Evolutionary conservation across 2,329 filamentous ascomycete genomes (phyloP).

Genomic region (Sordariomycetes sp.): DNA sequence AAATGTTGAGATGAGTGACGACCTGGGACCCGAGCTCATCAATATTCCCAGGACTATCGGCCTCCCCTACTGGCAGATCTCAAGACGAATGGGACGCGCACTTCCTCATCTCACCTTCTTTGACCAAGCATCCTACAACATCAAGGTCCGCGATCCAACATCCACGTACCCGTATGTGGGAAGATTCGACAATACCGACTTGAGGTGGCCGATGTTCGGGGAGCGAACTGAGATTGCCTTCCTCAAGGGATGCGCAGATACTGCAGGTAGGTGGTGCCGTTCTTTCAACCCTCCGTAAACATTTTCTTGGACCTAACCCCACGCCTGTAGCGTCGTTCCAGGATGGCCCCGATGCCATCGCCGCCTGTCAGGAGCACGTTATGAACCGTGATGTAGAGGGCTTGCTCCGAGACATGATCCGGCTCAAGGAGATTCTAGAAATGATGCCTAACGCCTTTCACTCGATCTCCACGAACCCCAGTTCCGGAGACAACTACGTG

Average conservation of each 20-base stretch:
- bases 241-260: conserved; percentile 38
- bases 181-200: conserved; percentile 42
- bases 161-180: conserved; percentile 40
- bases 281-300: too few species aligned
- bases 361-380: conserved; percentile 42
- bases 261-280: conserved; percentile 20
- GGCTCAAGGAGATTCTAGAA: conserved; percentile 42
- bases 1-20: conserved; percentile 35
- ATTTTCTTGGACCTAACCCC: neutral
- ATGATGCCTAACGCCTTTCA: conserved; percentile 45
- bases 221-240: conserved; percentile 42
- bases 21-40: conserved; percentile 37
- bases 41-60: conserved; percentile 39
- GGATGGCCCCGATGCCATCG: conserved; percentile 40
- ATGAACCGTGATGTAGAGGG: conserved; percentile 43
- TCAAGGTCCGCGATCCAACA: conserved; percentile 36
- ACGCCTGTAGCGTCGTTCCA: conserved; percentile 32
- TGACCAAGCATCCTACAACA: conserved; percentile 44
- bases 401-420: conserved; percentile 38
- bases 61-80: conserved; percentile 40
- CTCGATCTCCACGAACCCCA: conserved; percentile 42
- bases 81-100: conserved; percentile 39
- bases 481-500: conserved; percentile 39
- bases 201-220: conserved; percentile 45
- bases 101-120: conserved; percentile 43